These are phyloP conservation scores for Trametes gibbosa DNA, from an alignment of 768 basidiomycete species.

Conservation along the genomic window DNA sequence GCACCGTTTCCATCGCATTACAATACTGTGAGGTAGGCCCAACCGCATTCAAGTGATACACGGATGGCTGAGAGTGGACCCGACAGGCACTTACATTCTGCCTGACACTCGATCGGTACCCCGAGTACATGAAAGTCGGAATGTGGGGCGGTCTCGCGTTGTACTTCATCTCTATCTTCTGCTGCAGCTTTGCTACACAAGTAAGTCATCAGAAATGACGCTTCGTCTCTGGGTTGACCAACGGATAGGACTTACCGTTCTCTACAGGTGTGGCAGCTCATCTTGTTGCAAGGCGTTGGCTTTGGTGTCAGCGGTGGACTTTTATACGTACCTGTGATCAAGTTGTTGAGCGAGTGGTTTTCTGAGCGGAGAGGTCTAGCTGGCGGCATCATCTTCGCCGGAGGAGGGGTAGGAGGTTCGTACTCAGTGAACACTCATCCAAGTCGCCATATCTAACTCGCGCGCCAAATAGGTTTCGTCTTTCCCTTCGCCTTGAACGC, in stretches of 20 bases:
- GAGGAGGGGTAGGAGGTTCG: constrained; percentile 24
- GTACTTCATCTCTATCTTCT: constrained; percentile 15
- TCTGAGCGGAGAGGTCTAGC: constrained; percentile 22
- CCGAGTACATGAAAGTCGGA: constrained; percentile 15
- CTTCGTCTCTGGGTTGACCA: background rate
- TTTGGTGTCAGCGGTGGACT: constrained; percentile 23
- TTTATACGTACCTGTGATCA: constrained; percentile 17
- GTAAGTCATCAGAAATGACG: background rate
- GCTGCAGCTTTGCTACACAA: constrained; percentile 23
- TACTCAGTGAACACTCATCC: background rate
- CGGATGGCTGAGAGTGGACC: background rate
- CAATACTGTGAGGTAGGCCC: constrained; percentile 22
- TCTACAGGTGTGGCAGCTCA: constrained; percentile 23
- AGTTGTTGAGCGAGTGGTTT: constrained; percentile 25
- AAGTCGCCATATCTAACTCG: no score
- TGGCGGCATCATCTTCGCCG: constrained; percentile 24
- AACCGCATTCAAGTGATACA: background rate
- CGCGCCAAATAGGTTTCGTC: constrained; percentile 13
- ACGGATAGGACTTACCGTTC: background rate
- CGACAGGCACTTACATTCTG: constrained; percentile 12
- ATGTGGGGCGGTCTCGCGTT: constrained; percentile 21
- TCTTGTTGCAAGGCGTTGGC: constrained; percentile 23
- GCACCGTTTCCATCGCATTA: constrained; percentile 21
- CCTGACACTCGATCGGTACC: constrained; percentile 22
- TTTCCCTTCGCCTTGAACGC: constrained; percentile 22